Evolutionary conservation across 2,329 filamentous ascomycete genomes (phyloP), one percentile per base, ranked within the genome.

Genomic region (Xenoacremonium recifei): DNA sequence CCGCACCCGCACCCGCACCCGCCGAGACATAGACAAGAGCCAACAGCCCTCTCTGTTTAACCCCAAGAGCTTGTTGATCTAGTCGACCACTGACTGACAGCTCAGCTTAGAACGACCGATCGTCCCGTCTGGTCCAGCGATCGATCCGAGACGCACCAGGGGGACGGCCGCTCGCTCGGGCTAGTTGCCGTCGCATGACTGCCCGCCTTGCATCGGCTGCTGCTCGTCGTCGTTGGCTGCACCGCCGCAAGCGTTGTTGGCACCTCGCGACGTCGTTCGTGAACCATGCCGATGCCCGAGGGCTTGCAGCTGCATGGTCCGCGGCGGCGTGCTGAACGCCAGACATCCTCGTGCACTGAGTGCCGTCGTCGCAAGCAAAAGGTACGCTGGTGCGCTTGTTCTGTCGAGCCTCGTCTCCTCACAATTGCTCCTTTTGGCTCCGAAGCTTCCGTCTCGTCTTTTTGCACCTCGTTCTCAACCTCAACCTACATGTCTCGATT

Each of bases 331-430:
- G 40, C 49, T 15, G 57, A 56, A 30, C 53, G 57, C 12, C 59
- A 59, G 45, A 59, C 61, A 29, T 73, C 69, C 16, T 74, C 72
- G 16, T 77, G 74, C 53, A 68, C 68, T 4, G 74, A 77, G 51
- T 77, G 74, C 42, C 69, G 73, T 35, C 64, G 73, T 45, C 64
- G 74, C 44, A 77, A 77, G 53, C 73, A 77, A 62, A 76, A 71
- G 65, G 74, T 73, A 56, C 37, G 59, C 11, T 17, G 29, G 15
- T 10, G n/a, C 15, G 5, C 15, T 11, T 31, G 23, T 19, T 27
- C 23, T 13, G 9, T 27, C 23, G 23, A 9, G 9, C 23, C 13
- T 13, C 9, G 9, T 9, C 15, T 34, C 9, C 16, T 34, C n/a
- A 19, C 20, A 12, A 9, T 34, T 20, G 7, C 16, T 10, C 17